phyloP scores from a whole-genome alignment of 768 basidiomycete genomes.

The Phlebiopsis gigantea region DNA sequence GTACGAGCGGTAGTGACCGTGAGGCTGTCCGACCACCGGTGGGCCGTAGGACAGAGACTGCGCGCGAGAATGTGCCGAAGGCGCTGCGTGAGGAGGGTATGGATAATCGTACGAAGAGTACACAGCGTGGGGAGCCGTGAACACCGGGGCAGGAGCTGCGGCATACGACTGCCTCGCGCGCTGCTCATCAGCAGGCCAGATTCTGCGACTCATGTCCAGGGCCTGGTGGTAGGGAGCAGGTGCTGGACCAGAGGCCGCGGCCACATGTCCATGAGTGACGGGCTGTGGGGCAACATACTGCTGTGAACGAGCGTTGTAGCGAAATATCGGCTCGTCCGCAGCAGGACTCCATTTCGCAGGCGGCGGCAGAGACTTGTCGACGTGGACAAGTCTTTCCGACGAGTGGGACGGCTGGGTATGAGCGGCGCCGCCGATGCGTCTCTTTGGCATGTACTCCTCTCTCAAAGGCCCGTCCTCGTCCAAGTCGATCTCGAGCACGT shows the following conservation, averaged over 20 bases:
- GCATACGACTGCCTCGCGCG: slow-evolving; percentile 13
- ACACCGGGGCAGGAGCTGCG: slow-evolving; percentile 10
- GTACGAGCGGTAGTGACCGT: slow-evolving; percentile 52
- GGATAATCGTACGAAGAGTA: slow-evolving; percentile 19
- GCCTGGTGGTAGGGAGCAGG: slow-evolving; percentile 28
- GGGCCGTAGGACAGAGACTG: slow-evolving; percentile 52
- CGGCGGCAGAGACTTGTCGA: slow-evolving; percentile 48
- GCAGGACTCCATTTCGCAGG: slow-evolving; percentile 81
- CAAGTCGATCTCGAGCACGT: slow-evolving; percentile 68
- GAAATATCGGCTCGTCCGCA: slow-evolving; percentile 69
- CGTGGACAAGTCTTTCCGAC: slow-evolving; percentile 16
- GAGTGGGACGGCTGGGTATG: slow-evolving; percentile 8
- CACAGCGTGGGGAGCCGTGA: slow-evolving; percentile 8
- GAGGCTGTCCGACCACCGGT: slow-evolving; percentile 37
- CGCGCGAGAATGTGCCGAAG: slow-evolving; percentile 43
- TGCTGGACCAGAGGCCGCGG: slow-evolving; percentile 39
- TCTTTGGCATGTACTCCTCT: slow-evolving; percentile 75
- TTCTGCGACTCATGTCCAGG: slow-evolving; percentile 27
- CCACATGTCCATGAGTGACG: slow-evolving; percentile 34
- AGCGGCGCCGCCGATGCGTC: slow-evolving; percentile 40
- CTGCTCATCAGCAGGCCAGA: slow-evolving; percentile 23
- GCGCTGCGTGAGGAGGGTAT: slow-evolving; percentile 10
- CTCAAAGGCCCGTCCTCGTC: slow-evolving; percentile 80
- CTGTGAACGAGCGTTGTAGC: slow-evolving; percentile 43
- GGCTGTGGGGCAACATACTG: slow-evolving; percentile 48